These are phyloP conservation scores for Escovopsis weberi DNA, from an alignment of 2,329 filamentous ascomycete genomes.

Conservation along the genomic window DNA sequence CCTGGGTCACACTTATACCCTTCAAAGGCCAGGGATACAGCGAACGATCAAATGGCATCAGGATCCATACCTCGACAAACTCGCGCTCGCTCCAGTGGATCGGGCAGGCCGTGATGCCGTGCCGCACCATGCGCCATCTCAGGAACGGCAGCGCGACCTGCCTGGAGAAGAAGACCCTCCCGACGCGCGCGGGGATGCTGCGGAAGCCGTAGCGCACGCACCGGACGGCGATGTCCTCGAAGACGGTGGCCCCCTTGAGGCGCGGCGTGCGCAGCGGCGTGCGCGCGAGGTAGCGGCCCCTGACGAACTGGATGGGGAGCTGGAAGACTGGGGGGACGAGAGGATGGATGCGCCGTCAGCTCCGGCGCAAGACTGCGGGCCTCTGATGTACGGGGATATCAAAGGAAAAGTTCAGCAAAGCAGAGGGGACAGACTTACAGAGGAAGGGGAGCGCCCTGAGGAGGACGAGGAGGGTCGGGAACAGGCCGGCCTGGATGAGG, in stretches of 20 bases:
- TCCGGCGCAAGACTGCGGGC: no score
- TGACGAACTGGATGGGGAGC: conserved; percentile 16
- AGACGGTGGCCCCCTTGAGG: conserved; percentile 52
- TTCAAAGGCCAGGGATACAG: no score
- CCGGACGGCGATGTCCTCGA: conserved; percentile 64
- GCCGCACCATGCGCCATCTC: conserved; percentile 58
- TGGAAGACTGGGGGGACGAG: conserved; percentile 11
- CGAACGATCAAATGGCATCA: neutral
- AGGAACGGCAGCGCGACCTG: conserved; percentile 59
- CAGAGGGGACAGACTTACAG: conserved; percentile 24
- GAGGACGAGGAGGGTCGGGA: conserved; percentile 41
- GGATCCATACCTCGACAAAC: conserved; percentile 15
- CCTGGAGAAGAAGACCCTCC: conserved; percentile 66
- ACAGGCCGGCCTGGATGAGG: conserved; percentile 49
- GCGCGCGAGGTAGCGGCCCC: conserved; percentile 13
- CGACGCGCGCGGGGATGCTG: conserved; percentile 51
- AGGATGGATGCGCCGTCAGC: no score
- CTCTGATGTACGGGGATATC: no score
- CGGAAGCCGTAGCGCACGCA: conserved; percentile 69
- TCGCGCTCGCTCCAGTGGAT: conserved; percentile 45
- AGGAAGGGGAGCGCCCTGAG: conserved; percentile 55
- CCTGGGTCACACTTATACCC: no score
- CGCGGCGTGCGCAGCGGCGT: conserved; percentile 34
- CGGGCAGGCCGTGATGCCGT: conserved; percentile 49
- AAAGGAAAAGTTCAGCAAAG: no score